A percentile compares a stretch with the other conserved stretches of the same genome.
Conservation (phyloP, 202 grass and related monocot species). For the Digitaria exilis region DNA sequence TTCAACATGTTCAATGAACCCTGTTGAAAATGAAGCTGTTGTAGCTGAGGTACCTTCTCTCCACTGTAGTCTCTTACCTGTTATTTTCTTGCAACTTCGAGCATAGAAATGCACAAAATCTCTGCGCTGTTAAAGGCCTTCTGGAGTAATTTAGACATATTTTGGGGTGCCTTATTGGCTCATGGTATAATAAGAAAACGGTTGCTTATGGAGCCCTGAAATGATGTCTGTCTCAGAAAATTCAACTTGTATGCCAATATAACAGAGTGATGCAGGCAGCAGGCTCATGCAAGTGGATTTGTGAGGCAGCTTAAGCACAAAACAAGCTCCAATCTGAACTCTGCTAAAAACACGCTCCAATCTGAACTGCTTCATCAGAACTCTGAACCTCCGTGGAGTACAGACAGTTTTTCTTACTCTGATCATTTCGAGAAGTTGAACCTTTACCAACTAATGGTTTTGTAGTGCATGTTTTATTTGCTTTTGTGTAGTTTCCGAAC, state of each 20-base stretch:
- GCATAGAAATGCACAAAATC: constrained; percentile 5
- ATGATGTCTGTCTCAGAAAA: constrained; percentile 14
- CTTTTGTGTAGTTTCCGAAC: neutral
- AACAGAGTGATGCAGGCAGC: neutral
- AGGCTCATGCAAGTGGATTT: neutral
- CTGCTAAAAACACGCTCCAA: neutral
- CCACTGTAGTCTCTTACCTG: constrained; percentile 5
- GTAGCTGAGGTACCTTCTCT: constrained; percentile 63
- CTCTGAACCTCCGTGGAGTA: neutral
- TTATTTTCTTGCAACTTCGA: constrained; percentile 11
- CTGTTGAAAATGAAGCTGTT: constrained; percentile 97
- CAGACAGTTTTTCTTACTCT: constrained; percentile 4
- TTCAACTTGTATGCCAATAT: neutral
- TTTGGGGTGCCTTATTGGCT: constrained; percentile 24
- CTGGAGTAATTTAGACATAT: neutral
- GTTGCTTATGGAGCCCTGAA: constrained; percentile 31
- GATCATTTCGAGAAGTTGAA: constrained; percentile 16
- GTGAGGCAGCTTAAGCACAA: neutral
- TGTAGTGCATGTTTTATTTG: neutral
- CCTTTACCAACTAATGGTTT: neutral
- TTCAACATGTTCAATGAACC: constrained; percentile 99
- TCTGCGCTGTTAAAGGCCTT: neutral
- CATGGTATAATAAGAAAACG: neutral
- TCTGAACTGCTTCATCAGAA: neutral
- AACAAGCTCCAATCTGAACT: constrained; percentile 2